Evolutionary conservation across 208 protist genomes (phyloP).

Genomic region (Crithidia thermophila): DNA sequence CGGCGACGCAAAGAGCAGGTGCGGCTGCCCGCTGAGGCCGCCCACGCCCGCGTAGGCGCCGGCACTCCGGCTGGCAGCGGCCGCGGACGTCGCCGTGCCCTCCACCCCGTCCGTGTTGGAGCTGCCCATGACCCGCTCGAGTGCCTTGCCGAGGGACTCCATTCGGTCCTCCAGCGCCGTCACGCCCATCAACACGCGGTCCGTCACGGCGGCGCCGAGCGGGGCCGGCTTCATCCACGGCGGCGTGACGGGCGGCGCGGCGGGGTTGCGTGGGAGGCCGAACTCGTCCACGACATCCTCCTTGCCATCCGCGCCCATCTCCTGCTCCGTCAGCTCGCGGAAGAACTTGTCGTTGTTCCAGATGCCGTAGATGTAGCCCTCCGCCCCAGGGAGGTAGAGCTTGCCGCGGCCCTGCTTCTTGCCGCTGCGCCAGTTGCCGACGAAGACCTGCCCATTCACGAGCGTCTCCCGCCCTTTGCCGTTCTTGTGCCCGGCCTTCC

Average conservation of each 20-base stretch:
- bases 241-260: constrained; percentile 12
- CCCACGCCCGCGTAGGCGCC: neutral
- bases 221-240: constrained; percentile 1
- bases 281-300: constrained; percentile 40
- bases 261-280: constrained; percentile 23
- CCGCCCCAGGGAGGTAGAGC: constrained; percentile 49
- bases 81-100: neutral
- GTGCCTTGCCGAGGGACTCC: constrained; percentile 49
- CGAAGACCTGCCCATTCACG: constrained; percentile 59
- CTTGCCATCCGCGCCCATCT: constrained; percentile 40
- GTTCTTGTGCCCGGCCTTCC: constrained; percentile 56
- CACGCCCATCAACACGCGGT: constrained; percentile 37
- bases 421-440: constrained; percentile 63
- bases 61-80: neutral
- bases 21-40: neutral
- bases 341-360: constrained; percentile 76
- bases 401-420: constrained; percentile 71
- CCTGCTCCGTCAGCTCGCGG: constrained; percentile 56
- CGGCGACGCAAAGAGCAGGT: constrained; percentile 7
- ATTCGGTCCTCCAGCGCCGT: constrained; percentile 53
- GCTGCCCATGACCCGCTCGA: constrained; percentile 41
- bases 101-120: constrained; percentile 1
- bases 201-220: constrained; percentile 18
- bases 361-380: constrained; percentile 54
- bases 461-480: constrained; percentile 71